Base-by-base conservation (phyloP, 331 rosid genomes). In the Cydonia oblonga region DNA sequence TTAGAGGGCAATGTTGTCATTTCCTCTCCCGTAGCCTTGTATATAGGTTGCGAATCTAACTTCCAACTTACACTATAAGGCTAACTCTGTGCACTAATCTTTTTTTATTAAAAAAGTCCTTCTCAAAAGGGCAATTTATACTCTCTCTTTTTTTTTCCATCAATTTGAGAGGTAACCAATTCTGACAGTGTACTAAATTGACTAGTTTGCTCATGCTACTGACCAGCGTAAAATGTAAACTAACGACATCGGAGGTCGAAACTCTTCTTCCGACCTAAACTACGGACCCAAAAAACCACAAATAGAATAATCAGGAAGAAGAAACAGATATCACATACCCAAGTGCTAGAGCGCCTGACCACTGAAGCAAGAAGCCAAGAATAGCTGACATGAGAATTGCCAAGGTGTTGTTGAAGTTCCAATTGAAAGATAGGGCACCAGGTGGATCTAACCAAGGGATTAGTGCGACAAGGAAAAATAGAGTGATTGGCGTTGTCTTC, bases 261-360 rank as follows among this genome's bases (percentile, higher is more conserved):
- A 12, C 16, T 28, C 28, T 20, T 60, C 20, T 35, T 49, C 26
- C n/a, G n/a, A n/a, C n/a, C 54, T 29, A 51, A 12, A 53, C 65
- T 46, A 61, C 5, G 29, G 33, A 64, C 42, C 57, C 38, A 51
- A 68, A 42, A n/a, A n/a, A n/a, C n/a, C n/a, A n/a, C n/a, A n/a
- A n/a, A 35, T 59, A 59, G 57, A 2, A 46, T 33, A 15, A 18
- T 54, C 16, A 28, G 28, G 5, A 63, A 3, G 12, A 18, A 58
- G 7, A 70, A 68, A 51, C 30, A n/a, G 66, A 74, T 29, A 53
- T 51, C 64, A 78, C 96, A 58, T 85, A 92, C 98, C 98, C 98
- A n/a, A 90, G 88, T 23, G 98, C 98, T 35, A 92, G 83, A 44
- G 98, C 98, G 46, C 96, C 98, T 26, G 96, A 92, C 98, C 98